Conservation (phyloP, 371 early-diverging fungal species). For the Lichtheimia ramosa region DNA sequence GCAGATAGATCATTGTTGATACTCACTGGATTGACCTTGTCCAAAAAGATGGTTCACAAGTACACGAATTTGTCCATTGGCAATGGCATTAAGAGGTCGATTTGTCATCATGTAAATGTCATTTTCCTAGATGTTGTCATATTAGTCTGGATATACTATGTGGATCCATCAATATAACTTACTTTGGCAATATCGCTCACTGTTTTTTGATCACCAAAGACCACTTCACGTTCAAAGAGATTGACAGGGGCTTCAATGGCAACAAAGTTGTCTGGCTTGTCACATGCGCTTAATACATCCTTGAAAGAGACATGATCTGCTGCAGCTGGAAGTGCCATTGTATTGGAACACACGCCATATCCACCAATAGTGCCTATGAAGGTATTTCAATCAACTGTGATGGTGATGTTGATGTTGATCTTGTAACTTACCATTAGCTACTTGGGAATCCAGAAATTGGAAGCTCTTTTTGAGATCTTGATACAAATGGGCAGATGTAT, state of each 20-base stretch:
- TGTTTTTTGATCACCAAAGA: constrained; percentile 39
- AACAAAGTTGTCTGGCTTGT: constrained; percentile 51
- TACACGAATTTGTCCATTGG: constrained; percentile 64
- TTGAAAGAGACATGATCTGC: constrained; percentile 63
- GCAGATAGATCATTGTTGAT: neutral
- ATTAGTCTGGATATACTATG: neutral
- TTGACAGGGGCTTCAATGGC: constrained; percentile 75
- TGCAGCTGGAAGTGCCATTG: constrained; percentile 58
- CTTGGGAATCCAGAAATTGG: constrained; percentile 63
- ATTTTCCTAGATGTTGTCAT: constrained; percentile 32
- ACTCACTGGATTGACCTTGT: constrained; percentile 9
- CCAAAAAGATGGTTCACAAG: constrained; percentile 52
- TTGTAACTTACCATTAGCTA: constrained; percentile 39
- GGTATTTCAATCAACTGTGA: no score
- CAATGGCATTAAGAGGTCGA: constrained; percentile 73
- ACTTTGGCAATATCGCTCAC: constrained; percentile 60
- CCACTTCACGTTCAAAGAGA: constrained; percentile 71
- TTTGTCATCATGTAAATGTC: constrained; percentile 69
- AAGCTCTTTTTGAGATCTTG: constrained; percentile 61
- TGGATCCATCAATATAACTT: neutral
- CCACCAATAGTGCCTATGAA: constrained; percentile 58
- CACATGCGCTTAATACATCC: constrained; percentile 30
- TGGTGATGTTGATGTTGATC: no score
- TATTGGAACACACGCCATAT: constrained; percentile 76
- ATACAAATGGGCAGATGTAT: constrained; percentile 48